Evolutionary conservation across 2,329 filamentous ascomycete genomes (phyloP), one percentile per base, ranked within the genome.

Genomic region (Trichoderma pleuroti): DNA sequence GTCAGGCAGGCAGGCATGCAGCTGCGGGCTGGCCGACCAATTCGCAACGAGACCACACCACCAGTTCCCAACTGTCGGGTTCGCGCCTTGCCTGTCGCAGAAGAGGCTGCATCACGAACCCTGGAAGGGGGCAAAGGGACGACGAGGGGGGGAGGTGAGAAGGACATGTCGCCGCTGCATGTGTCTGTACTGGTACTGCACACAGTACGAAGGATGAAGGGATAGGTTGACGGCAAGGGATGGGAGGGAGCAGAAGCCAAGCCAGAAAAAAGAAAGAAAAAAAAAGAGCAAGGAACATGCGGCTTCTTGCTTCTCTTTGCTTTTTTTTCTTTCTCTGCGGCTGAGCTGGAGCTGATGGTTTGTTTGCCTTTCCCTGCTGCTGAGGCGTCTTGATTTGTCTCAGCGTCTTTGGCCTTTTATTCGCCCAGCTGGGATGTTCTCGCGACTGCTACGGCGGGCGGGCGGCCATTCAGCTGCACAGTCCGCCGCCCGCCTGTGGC

Each of bases 31-130:
- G 70, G 54, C 46, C 56, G 18, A 42, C 36, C 64, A 57, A 49
- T 42, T 14, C 16, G 65, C 64, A 28, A 59, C 57, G 42, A 71
- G 70, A 49, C 70, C 70, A 71, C 70, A 71, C 70, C 70, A 63
- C 70, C 70, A 68, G 65, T 71, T 71, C 70, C 70, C 32, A 28
- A 36, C 65, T 70, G 42, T 70, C 62, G 67, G 68, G 71, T 52
- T 30, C 14, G 24, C 61, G 71, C 68, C 42, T 70, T 72, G 14
- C 67, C 62, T 57, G 56, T 52, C 30, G 52, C 6, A 70, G 68
- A 70, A 65, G 26, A 52, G 36, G 59, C 59, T 72, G 71, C 69
- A 70, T 69, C 56, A 34, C 34, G 28, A 67, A 59, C 28, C 63
- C 61, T 42, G 39, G 68, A 59, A 32, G 68, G 61, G 36, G 30